phyloP scores from a whole-genome alignment of 2,329 filamentous ascomycete genomes.

The Capronia epimyces region DNA sequence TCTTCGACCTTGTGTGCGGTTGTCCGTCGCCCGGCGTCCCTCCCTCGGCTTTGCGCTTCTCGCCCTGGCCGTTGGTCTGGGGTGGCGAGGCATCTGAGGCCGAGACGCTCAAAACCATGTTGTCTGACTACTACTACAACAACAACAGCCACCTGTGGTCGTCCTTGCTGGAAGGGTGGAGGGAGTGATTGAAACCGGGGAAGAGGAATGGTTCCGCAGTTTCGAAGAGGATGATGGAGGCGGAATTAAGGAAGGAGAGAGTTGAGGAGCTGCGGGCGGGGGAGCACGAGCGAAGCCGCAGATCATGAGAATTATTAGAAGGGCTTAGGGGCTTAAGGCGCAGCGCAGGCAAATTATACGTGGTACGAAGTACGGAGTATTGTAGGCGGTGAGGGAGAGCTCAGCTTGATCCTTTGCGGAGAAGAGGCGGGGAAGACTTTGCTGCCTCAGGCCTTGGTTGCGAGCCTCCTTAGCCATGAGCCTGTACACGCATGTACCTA shows the following conservation, averaged over 20 bases:
- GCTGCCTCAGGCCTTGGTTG: too few relatives aligned
- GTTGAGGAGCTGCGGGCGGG: neutral
- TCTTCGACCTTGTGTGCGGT: constrained; percentile 50
- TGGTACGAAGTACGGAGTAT: too few relatives aligned
- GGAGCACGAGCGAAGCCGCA: neutral
- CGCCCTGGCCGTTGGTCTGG: constrained; percentile 16
- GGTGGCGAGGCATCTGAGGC: constrained; percentile 23
- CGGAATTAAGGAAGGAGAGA: constrained; percentile 5
- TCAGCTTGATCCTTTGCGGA: neutral
- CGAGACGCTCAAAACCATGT: constrained; percentile 19
- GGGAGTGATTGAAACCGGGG: constrained; percentile 11
- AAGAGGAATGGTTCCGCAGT: constrained; percentile 23
- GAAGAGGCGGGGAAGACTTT: neutral
- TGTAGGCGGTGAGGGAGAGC: too few relatives aligned
- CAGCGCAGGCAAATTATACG: neutral
- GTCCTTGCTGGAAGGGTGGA: neutral
- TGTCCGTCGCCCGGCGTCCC: constrained; percentile 14
- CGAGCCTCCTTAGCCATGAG: too few relatives aligned
- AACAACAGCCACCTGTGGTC: neutral
- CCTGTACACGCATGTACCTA: too few relatives aligned
- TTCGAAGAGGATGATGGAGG: neutral
- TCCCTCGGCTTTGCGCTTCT: constrained; percentile 26
- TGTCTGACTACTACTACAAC: too few relatives aligned
- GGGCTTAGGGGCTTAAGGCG: neutral
- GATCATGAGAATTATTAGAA: neutral